A percentile compares a stretch with the other conserved stretches of the same genome.
Evolutionary conservation across 2,329 filamentous ascomycete species (phyloP).

Genomic region (Fusarium pseudonygamai): DNA sequence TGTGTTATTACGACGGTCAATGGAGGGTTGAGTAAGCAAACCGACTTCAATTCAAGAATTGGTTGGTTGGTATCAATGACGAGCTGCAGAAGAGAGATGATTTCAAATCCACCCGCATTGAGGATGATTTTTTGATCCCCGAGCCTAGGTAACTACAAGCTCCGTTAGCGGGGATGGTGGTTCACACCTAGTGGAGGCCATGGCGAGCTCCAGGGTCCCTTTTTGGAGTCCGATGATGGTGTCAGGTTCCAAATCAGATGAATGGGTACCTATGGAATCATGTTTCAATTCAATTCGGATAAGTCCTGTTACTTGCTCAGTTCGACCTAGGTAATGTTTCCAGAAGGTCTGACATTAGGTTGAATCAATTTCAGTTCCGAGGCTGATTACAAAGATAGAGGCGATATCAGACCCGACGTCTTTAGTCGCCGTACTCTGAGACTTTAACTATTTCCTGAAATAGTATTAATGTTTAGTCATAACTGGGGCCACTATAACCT

Average conservation of each 20-base stretch:
- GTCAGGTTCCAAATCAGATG: conserved; percentile 3
- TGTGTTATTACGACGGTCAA: conserved; percentile 3
- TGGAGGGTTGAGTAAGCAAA: conserved; percentile 39
- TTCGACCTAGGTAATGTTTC: not conserved
- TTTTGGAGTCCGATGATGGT: not conserved
- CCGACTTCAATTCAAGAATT: not conserved
- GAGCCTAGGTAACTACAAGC: not conserved
- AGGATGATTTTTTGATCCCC: conserved; percentile 34
- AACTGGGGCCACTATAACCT: not conserved
- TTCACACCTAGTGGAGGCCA: not conserved
- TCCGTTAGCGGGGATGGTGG: conserved; percentile 24
- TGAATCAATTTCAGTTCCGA: not conserved
- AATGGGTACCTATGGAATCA: conserved; percentile 27
- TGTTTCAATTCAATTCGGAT: not conserved
- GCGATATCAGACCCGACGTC: not conserved
- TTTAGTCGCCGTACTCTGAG: not conserved
- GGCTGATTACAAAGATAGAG: not conserved
- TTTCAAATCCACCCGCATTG: conserved; percentile 39
- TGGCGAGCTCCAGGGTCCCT: conserved; percentile 8
- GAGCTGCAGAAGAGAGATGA: conserved; percentile 32
- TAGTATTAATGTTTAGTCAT: not conserved
- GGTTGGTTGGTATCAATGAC: conserved; percentile 19
- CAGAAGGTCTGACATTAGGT: not conserved
- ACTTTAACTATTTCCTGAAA: not conserved
- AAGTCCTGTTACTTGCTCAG: not conserved